Evolutionary conservation across 371 early-diverging fungal species (phyloP), one percentile per base, ranked within the genome.

Genomic region (Coemansia sp.): DNA sequence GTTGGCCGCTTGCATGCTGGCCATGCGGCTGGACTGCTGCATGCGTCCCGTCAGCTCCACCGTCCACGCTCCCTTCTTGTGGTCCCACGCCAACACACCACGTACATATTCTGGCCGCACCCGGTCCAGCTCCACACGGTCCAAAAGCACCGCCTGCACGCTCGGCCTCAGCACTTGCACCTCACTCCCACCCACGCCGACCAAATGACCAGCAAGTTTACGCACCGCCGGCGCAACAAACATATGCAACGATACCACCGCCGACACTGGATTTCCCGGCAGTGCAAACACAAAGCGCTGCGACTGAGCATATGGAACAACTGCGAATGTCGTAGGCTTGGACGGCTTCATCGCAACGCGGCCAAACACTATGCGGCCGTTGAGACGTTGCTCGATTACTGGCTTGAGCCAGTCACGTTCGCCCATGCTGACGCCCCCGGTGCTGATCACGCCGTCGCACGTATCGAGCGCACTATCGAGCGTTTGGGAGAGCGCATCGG

Each of bases 341-440:
- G 90, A 94, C 24, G 97, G 97, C 73, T 95, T 95, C 89, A 97
- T 89, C 60, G 82, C 68, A n/a, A 97, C 89, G 3, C 95, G 84
- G 0, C 95, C 95, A 83, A 97, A 95, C 60, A 89, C 89, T 27
- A 95, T 85, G 0, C 72, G 84, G 4, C 92, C 95, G 4, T 84
- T 85, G 14, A 94, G 66, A 18, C 83, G 83, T 58, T 88, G 87
- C 66, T 92, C 92, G 11, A 95, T 72, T 0, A 92, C 88, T 2
- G 92, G 88, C 65, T 95, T 95, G 66, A 97, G 82, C 47, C 91
- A 84, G 79, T 97, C 97, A 45, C 88, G 83, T 80, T 97, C 95
- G 26, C 95, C 95, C 97, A 97, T 97, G 1, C 93, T 92, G 0
- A 95, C 95, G 2, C 95, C 97, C 27, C 97, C 97, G 0, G 95